Percentiles rank a stretch among this genome's conserved stretches.
phyloP scores from a whole-genome alignment of 257 asterid genomes.

The Gynochthodes officinalis region DNA sequence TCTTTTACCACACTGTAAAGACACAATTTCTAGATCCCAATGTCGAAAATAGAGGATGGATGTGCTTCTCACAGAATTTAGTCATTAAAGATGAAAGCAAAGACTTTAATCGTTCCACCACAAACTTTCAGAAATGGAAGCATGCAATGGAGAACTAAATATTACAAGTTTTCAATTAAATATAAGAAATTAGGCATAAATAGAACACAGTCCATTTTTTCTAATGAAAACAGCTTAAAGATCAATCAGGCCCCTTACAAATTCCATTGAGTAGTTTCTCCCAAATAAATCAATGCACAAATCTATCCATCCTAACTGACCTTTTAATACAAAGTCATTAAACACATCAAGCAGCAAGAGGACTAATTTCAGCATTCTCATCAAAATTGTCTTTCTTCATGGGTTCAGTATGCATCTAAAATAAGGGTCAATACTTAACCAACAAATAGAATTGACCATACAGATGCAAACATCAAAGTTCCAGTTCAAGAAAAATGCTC shows the following conservation, averaged over 20 bases:
- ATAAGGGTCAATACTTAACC: not conserved
- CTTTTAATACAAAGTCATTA: not conserved
- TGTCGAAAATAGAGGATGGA: not conserved
- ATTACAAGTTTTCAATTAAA: not conserved
- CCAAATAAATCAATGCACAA: not conserved
- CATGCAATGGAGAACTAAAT: not conserved
- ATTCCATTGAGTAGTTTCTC: not conserved
- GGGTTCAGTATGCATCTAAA: not conserved
- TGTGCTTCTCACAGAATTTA: not conserved
- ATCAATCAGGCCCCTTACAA: not conserved
- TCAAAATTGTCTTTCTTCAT: not conserved
- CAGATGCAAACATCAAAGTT: not conserved
- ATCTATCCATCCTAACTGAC: not conserved
- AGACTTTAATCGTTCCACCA: not conserved
- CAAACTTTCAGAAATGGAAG: not conserved
- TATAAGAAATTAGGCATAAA: not conserved
- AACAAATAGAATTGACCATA: not conserved
- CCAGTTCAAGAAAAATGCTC: not conserved
- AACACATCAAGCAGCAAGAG: not conserved
- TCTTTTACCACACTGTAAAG: not conserved
- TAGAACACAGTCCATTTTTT: not conserved
- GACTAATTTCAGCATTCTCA: too few species aligned
- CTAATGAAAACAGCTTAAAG: not conserved
- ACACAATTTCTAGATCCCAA: not conserved
- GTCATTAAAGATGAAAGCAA: not conserved